phyloP scores from a whole-genome alignment of 2,329 filamentous ascomycete genomes.

The Rutstroemia sp. region DNA sequence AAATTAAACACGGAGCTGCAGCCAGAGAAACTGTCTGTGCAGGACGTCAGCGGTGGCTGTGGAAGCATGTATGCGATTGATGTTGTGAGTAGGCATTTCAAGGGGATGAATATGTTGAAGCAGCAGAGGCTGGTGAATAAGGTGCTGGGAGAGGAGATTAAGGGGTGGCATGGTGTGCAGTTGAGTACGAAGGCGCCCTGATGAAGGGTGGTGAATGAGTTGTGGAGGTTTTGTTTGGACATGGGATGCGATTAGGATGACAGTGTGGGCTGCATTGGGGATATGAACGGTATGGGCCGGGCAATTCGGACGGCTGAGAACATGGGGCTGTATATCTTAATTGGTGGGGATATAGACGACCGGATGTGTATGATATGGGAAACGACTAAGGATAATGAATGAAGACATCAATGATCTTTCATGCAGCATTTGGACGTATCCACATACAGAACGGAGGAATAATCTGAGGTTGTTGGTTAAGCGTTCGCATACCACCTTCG shows the following conservation, averaged over 20 bases:
- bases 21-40: constrained; percentile 38
- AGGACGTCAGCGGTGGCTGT: constrained; percentile 77
- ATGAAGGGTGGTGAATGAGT: neutral
- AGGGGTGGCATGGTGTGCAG: constrained; percentile 77
- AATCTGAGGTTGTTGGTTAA: too few relatives aligned
- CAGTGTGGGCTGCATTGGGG: neutral
- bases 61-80: constrained; percentile 84
- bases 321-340: neutral
- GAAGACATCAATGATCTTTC: neutral
- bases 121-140: constrained; percentile 78
- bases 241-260: neutral
- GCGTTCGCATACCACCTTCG: too few relatives aligned
- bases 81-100: constrained; percentile 64
- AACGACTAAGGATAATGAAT: neutral
- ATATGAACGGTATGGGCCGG: neutral
- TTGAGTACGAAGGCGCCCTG: constrained; percentile 55
- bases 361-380: neutral
- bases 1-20: constrained; percentile 28
- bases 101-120: constrained; percentile 64
- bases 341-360: neutral
- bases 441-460: too few relatives aligned
- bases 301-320: neutral
- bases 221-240: neutral
- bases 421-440: neutral
- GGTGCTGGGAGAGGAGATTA: constrained; percentile 66